A percentile compares a stretch with the other conserved stretches of the same genome.
phyloP scores from a whole-genome alignment of 805 yeast genomes.

The Saccharomycopsis oosterbeekiorum region DNA sequence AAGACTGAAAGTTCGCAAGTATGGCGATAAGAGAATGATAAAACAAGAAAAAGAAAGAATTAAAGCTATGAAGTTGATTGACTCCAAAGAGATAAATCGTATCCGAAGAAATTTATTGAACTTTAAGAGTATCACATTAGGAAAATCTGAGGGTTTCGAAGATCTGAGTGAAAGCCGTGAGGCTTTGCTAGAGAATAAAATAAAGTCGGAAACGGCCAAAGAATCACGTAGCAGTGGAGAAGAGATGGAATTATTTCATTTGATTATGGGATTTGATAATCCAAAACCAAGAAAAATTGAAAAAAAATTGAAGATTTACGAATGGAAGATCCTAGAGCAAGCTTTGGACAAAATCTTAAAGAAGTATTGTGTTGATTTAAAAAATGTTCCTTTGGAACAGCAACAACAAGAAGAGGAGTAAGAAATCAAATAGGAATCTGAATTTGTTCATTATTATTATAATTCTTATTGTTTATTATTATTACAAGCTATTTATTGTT shows the following conservation, averaged over 20 bases:
- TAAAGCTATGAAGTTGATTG: slow-evolving; percentile 18
- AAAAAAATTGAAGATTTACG: slow-evolving; percentile 37
- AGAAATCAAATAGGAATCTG: too few species aligned
- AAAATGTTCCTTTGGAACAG: slow-evolving; percentile 1
- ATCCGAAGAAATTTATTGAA: slow-evolving; percentile 52
- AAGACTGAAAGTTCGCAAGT: neutral
- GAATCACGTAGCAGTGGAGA: slow-evolving; percentile 18
- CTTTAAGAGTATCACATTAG: slow-evolving; percentile 45
- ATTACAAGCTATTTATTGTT: neutral
- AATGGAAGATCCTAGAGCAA: slow-evolving; percentile 30
- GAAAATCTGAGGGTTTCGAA: slow-evolving; percentile 27
- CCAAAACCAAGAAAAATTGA: slow-evolving; percentile 41
- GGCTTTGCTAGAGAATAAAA: neutral
- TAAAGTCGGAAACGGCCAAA: neutral
- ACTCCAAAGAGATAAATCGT: slow-evolving; percentile 53
- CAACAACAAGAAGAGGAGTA: neutral
- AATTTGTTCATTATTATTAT: neutral
- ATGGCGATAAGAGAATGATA: neutral
- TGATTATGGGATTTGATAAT: slow-evolving; percentile 35
- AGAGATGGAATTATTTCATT: slow-evolving; percentile 19
- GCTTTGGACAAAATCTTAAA: slow-evolving; percentile 34
- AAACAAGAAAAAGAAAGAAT: slow-evolving; percentile 7
- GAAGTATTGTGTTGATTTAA: slow-evolving; percentile 28
- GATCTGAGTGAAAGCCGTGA: slow-evolving; percentile 2
- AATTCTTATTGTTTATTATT: neutral